Base-by-base conservation (phyloP, 2,329 filamentous ascomycete species). In the Tolypocladium capitatum region DNA sequence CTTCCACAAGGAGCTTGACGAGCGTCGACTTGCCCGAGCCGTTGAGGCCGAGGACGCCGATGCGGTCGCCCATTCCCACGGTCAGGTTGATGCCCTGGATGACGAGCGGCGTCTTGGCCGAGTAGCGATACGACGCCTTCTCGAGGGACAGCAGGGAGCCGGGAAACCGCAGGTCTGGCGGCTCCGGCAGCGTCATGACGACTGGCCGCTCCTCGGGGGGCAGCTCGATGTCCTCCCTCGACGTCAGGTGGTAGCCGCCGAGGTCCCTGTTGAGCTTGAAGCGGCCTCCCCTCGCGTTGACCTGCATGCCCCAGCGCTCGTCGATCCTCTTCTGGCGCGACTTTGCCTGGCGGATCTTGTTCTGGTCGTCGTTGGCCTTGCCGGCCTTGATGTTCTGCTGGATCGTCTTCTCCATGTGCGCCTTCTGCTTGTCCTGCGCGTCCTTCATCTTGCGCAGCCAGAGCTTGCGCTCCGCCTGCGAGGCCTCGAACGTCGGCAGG, bases 321-420 rank as follows among this genome's bases (percentile, higher is more conserved):
- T 94, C 86, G 1, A 94, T 73, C 60, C 88, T 90, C 70, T 89
- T 91, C 66, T 90, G 85, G 1, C 86, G 74, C 5, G 83, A 86
- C 52, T 89, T 90, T 4, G 86, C 87, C 68, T 90, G 85, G n/a
- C 85, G 80, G 3, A 94, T 72, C 61, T 89, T 90, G 60, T 91
- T 91, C 55, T 89, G 83, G 58, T 94, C 87, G 30, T 87, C 85
- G 27, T 82, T 83, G 43, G 81, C 80, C 60, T 83, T 85, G 7
- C 86, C 88, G 20, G 83, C 77, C 53, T 82, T 83, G 57, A 88
- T 76, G 54, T 86, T 91, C 50, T 82, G 77, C 20, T 76, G 73
- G 45, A 94, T 88, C 0, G 81, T 85, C 55, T 85, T 78, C 63
- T 91, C 82, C 51, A 94, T 86, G 57, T 92, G 86, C 3, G 84